Percentiles rank a stretch among this genome's conserved stretches.
phyloP scores from a whole-genome alignment of 148 eudicot genomes.

The Salicornia ramosissima region DNA sequence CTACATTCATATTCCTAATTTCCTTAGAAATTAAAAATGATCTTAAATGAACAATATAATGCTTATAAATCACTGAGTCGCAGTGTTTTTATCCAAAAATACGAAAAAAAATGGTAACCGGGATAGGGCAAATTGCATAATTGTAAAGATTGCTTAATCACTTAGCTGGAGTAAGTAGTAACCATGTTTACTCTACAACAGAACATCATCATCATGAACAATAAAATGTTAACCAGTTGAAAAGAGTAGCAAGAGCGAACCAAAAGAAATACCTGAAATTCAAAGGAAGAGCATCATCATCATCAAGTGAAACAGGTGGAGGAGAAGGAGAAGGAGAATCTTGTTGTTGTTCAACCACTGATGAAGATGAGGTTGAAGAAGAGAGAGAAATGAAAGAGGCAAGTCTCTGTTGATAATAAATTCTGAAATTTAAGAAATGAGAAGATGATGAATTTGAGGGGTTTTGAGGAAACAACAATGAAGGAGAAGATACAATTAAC shows the following conservation, averaged over 20 bases:
- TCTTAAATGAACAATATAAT: background rate
- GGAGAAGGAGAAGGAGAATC: constrained; percentile 10
- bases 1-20: background rate
- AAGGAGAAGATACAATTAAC: background rate
- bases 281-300: constrained; percentile 22
- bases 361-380: constrained; percentile 27
- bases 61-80: no score
- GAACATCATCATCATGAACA: no score
- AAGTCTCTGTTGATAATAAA: background rate
- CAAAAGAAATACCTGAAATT: constrained; percentile 27
- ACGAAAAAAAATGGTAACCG: no score
- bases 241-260: background rate
- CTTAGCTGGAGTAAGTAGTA: no score
- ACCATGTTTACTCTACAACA: background rate
- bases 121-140: no score
- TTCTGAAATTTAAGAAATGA: constrained; percentile 12
- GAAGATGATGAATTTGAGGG: background rate
- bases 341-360: constrained; percentile 32
- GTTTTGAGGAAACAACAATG: constrained; percentile 9
- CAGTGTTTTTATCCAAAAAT: no score
- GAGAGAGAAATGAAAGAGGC: constrained; percentile 8
- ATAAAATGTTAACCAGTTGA: no score
- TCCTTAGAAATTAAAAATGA: background rate
- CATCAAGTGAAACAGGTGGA: background rate
- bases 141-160: no score